Conservation (phyloP, 805 yeast genomes). For the Pichia phayaonensis region DNA sequence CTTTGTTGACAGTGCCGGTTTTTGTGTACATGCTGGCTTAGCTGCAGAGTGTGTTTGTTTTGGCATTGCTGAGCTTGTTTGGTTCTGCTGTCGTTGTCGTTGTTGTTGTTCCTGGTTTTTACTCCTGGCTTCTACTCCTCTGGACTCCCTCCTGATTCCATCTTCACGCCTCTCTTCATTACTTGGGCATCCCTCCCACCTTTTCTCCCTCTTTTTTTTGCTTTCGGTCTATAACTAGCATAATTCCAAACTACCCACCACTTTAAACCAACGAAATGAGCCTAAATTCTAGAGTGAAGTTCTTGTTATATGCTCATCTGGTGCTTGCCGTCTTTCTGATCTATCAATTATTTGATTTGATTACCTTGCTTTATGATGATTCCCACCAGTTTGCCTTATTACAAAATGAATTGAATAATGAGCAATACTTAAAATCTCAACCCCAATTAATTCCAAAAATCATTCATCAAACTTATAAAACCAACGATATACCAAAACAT, state of each 20-base stretch:
- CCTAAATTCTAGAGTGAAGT: constrained; percentile 62
- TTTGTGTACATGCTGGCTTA: neutral
- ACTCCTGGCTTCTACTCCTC: too few species aligned
- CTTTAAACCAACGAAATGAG: too few species aligned
- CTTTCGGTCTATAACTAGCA: too few species aligned
- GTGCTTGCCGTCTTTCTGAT: constrained; percentile 44
- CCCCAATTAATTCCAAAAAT: constrained; percentile 74
- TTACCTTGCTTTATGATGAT: constrained; percentile 69
- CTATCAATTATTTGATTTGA: constrained; percentile 64
- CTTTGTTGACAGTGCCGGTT: neutral
- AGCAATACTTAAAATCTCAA: constrained; percentile 17
- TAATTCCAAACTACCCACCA: neutral
- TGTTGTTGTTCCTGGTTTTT: neutral
- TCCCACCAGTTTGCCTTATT: constrained; percentile 55
- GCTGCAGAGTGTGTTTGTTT: neutral
- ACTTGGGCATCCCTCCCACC: too few species aligned
- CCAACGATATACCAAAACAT: constrained; percentile 64
- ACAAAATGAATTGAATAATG: constrained; percentile 52
- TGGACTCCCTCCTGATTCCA: too few species aligned
- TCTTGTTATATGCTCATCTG: constrained; percentile 52
- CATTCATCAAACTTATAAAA: constrained; percentile 89
- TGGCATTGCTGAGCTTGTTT: too few species aligned
- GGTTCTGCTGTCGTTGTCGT: too few species aligned
- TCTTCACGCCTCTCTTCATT: too few species aligned
- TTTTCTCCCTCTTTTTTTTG: neutral